A percentile compares a stretch with the other conserved stretches of the same genome.
These are phyloP conservation scores for Macrophomina pseudophaseolina DNA, from an alignment of 2,329 filamentous ascomycete species.

Conservation along the genomic window DNA sequence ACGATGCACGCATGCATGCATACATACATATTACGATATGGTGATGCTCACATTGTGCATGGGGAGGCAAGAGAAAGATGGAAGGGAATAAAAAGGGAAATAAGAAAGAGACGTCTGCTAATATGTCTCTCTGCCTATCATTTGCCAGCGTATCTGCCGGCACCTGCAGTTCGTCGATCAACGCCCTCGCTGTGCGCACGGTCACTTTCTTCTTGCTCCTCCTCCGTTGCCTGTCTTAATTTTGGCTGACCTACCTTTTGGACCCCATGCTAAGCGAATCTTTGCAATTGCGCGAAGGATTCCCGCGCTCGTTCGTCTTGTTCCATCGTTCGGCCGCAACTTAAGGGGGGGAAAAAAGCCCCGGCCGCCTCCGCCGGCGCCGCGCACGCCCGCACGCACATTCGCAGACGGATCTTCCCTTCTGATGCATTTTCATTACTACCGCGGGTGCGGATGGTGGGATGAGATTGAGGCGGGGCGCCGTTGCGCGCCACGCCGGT, in stretches of 20 bases:
- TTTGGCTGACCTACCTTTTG: constrained; percentile 15
- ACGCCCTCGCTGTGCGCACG: background rate
- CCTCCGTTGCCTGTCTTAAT: no score
- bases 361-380: no score
- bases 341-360: no score
- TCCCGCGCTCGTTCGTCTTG: background rate
- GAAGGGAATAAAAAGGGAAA: background rate
- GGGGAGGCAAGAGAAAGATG: no score
- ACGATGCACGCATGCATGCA: no score
- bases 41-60: background rate
- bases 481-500: no score
- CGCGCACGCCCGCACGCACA: background rate
- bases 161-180: background rate
- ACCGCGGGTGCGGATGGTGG: no score
- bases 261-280: constrained; percentile 21
- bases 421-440: no score
- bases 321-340: no score
- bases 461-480: no score
- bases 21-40: background rate
- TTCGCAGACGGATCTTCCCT: no score
- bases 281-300: constrained; percentile 3
- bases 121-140: background rate
- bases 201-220: no score
- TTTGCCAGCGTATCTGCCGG: background rate
- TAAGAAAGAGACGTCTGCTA: background rate